Conservation (phyloP, 2,329 filamentous ascomycete genomes). For the Botryotinia calthae region DNA sequence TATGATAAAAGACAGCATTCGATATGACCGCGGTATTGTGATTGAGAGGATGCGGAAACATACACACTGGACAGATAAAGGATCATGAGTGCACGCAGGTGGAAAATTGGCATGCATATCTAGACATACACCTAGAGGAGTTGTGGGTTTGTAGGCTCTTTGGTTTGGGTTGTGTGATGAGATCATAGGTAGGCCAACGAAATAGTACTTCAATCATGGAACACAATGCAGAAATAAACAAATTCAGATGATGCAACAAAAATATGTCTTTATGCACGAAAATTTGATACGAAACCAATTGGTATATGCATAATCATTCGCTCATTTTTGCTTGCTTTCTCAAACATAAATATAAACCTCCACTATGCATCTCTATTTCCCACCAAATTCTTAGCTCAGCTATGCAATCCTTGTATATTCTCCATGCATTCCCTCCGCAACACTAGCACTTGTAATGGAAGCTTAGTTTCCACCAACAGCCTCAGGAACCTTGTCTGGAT, state of each 20-base stretch:
- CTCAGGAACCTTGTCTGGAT: constrained; percentile 62
- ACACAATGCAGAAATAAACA: not conserved
- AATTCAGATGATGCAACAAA: not conserved
- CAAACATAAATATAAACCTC: not conserved
- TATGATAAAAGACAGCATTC: not conserved
- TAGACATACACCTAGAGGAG: not conserved
- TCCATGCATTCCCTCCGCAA: not conserved
- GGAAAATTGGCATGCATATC: not conserved
- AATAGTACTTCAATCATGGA: not conserved
- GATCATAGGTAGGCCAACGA: not conserved
- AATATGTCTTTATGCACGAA: not conserved
- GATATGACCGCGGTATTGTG: rapidly evolving
- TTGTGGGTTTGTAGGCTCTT: not conserved
- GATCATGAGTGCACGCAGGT: not conserved
- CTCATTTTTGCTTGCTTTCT: not conserved
- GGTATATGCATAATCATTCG: not conserved
- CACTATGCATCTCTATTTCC: not conserved
- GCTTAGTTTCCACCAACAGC: constrained; percentile 42
- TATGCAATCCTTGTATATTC: not conserved
- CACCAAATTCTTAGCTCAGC: not conserved
- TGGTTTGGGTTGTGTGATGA: not conserved
- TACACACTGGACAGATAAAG: not conserved
- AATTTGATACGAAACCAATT: not conserved
- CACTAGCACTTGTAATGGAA: not conserved
- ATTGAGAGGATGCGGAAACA: not conserved